A percentile compares a stretch with the other conserved stretches of the same genome.
Evolutionary conservation across 2,329 filamentous ascomycete species (phyloP).

Genomic region (Aspergillus melleus): DNA sequence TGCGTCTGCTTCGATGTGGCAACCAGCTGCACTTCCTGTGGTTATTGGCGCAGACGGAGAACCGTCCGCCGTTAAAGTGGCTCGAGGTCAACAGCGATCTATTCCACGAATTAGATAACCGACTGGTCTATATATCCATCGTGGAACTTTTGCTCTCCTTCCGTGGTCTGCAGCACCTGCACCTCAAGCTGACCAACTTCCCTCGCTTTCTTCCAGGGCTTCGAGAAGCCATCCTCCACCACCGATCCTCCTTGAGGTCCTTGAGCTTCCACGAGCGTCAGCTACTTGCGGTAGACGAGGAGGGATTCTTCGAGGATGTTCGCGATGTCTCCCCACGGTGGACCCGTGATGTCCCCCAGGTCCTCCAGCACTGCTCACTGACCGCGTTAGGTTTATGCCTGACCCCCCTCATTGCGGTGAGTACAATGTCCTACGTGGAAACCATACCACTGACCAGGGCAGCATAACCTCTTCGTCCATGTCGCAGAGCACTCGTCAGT

Average conservation of each 20-base stretch:
- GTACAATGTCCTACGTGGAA: background rate
- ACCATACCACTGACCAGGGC: background rate
- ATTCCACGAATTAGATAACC: background rate
- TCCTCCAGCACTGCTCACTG: constrained; percentile 3
- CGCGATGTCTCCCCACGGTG: constrained; percentile 9
- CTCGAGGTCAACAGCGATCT: background rate
- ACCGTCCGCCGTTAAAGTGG: background rate
- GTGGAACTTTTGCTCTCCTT: constrained; percentile 14
- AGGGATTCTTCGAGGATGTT: constrained; percentile 12
- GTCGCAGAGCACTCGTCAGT: constrained; percentile 6
- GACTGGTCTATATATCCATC: constrained; percentile 5
- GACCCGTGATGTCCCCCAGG: constrained; percentile 3
- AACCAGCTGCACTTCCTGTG: background rate
- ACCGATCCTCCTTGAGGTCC: constrained; percentile 12
- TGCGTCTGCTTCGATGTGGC: background rate
- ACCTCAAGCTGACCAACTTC: constrained; percentile 14
- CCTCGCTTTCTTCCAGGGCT: constrained; percentile 4
- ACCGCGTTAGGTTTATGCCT: constrained; percentile 7
- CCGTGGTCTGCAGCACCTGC: constrained; percentile 12
- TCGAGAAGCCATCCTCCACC: constrained; percentile 9
- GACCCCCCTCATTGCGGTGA: constrained; percentile 7
- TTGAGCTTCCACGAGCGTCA: constrained; percentile 14
- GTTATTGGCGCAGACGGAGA: background rate
- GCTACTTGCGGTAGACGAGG: constrained; percentile 8
- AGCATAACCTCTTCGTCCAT: background rate